Percentiles rank a stretch among this genome's conserved stretches.
phyloP scores from a whole-genome alignment of 805 yeast genomes.

The Candida germanica region DNA sequence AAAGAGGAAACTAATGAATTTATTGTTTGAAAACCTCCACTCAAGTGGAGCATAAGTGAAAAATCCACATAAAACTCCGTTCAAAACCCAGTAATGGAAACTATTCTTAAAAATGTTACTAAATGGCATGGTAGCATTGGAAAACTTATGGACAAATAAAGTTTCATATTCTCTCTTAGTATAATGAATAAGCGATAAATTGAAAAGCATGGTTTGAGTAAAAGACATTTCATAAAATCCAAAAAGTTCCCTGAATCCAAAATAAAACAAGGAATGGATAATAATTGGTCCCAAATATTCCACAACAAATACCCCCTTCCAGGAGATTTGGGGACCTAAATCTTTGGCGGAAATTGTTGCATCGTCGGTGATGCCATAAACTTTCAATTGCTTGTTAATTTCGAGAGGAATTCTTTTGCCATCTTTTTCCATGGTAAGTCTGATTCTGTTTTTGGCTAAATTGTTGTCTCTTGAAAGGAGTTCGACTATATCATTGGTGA shows the following conservation, averaged over 20 bases:
- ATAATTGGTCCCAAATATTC: conserved; percentile 91
- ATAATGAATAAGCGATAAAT: conserved; percentile 69
- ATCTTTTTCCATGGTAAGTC: conserved; percentile 18
- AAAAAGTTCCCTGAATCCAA: conserved; percentile 21
- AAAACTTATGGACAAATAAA: conserved; percentile 76
- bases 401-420: conserved; percentile 45
- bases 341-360: conserved; percentile 68
- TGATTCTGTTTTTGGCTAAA: conserved; percentile 28
- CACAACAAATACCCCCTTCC: conserved; percentile 85
- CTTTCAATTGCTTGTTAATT: conserved; percentile 41
- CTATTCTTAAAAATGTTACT: conserved; percentile 85
- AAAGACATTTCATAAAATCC: conserved; percentile 38
- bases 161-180: conserved; percentile 89
- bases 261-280: conserved; percentile 70
- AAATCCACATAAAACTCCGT: conserved; percentile 58
- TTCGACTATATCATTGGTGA: conserved; percentile 41
- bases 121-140: conserved; percentile 89
- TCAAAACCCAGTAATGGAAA: conserved; percentile 88
- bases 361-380: conserved; percentile 40
- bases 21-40: conserved; percentile 9
- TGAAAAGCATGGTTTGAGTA: conserved; percentile 54
- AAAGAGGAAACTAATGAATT: conserved; percentile 33
- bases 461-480: conserved; percentile 44
- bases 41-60: conserved; percentile 40
- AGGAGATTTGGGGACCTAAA: conserved; percentile 87